phyloP scores from a whole-genome alignment of 1,284 basidiomycete species.

The Macrocystidia cucumis region DNA sequence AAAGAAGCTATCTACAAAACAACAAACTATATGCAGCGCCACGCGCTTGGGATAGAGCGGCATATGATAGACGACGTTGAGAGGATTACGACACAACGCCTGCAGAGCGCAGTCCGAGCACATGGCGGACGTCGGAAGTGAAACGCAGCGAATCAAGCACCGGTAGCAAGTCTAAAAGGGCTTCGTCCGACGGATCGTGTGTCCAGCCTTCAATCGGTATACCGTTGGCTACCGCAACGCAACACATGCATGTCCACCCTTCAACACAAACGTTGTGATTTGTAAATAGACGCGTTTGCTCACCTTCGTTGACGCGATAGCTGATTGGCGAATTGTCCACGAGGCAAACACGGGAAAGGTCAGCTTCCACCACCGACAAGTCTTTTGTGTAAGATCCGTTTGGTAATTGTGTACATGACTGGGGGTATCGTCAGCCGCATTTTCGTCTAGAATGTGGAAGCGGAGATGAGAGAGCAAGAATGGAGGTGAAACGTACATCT shows the following conservation, averaged over 20 bases:
- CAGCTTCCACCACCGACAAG: constrained; percentile 79
- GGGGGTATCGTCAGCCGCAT: constrained; percentile 8
- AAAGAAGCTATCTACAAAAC: too few species aligned
- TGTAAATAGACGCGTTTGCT: constrained; percentile 18
- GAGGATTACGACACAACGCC: constrained; percentile 23
- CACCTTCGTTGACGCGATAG: constrained; percentile 90
- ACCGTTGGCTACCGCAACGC: constrained; percentile 72
- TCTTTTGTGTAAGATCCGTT: constrained; percentile 97
- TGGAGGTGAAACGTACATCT: constrained; percentile 59
- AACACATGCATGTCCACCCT: constrained; percentile 7
- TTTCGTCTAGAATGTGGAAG: constrained; percentile 6
- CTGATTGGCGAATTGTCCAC: constrained; percentile 96
- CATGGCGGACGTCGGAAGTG: constrained; percentile 89
- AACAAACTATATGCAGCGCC: too few species aligned
- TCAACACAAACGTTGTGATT: constrained; percentile 5
- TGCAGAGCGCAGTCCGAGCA: constrained; percentile 74
- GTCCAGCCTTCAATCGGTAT: constrained; percentile 99
- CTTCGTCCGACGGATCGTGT: constrained; percentile 94
- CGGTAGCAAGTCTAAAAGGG: constrained; percentile 90
- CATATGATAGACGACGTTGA: too few species aligned
- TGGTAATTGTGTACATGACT: constrained; percentile 88
- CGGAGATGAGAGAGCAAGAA: too few species aligned
- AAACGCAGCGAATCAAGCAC: constrained; percentile 95
- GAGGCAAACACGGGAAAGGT: constrained; percentile 87
- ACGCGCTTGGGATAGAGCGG: too few species aligned